Base-by-base conservation (phyloP, 1,284 basidiomycete genomes). In the Tilletia setariae region DNA sequence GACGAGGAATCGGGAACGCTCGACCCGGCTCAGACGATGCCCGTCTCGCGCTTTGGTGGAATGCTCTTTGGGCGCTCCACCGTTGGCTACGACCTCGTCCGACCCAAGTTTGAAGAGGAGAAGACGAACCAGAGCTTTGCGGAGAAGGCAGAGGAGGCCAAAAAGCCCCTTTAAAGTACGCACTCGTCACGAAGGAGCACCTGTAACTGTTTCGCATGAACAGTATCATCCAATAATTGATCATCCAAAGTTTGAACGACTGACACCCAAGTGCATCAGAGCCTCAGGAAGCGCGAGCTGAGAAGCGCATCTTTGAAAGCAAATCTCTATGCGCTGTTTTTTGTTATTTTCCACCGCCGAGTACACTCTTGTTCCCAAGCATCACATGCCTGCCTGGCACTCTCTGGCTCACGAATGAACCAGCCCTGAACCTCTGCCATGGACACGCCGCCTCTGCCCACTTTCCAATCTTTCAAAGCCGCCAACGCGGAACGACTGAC, bases 351-450 rank as follows among this genome's bases (percentile, higher is more conserved):
- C 51, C 51, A 53, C 13, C 51, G 51, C 51, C 23, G 23, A 15
- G 13, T n/a, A 28, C 51, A 46, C 53, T 70, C 67, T 8, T 30
- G 16, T 30, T 70, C 56, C 42, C 77, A 78, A 0, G 78, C 79
- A 9, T 71, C 67, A 32, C 80, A 70, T n/a, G 80, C 78, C 3
- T 68, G 73, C 11, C 59, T 56, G 1, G 78, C 75, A 51, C 79
- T 74, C 25, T 80, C 76, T 1, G 79, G 78, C 66, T 76, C 79
- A 44, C 79, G 75, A 59, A 82, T 82, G 67, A 82, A 82, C 23
- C 80, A 76, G 28, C 80, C 80, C 56, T 82, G 80, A 67, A 82
- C 65, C 69, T 82, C 80, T 1, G 80, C 80, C 80, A 82, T 82
- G 66, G 79, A 80, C 16, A 82, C 79, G n/a, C 79, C 80, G 1